phyloP scores from a whole-genome alignment of 768 basidiomycete genomes.

The Pleurotus tuoliensis region DNA sequence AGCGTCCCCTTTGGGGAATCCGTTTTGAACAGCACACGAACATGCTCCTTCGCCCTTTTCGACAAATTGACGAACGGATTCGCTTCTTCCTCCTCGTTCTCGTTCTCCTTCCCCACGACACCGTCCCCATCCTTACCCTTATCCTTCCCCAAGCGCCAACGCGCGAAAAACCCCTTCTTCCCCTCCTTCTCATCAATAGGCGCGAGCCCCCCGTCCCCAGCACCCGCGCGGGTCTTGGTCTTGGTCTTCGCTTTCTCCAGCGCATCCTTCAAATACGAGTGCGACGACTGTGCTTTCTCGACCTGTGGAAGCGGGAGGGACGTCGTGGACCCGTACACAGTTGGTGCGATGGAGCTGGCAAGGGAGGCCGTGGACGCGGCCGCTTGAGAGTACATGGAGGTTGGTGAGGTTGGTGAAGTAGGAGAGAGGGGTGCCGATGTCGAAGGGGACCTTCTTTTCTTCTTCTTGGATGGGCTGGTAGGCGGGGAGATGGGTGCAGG shows the following conservation, averaged over 20 bases:
- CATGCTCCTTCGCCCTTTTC: slow-evolving; percentile 53
- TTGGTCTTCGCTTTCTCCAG: slow-evolving; percentile 46
- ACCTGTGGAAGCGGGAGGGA: slow-evolving; percentile 40
- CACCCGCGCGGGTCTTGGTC: slow-evolving; percentile 52
- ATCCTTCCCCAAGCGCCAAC: slow-evolving; percentile 27
- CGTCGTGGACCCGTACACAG: slow-evolving; percentile 20
- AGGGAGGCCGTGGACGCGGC: slow-evolving; percentile 24
- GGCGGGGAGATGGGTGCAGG: slow-evolving; percentile 13
- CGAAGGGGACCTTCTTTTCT: not conserved
- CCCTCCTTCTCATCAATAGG: slow-evolving; percentile 31
- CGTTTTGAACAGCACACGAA: slow-evolving; percentile 62
- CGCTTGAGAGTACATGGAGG: too few species aligned
- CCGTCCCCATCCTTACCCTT: slow-evolving; percentile 32
- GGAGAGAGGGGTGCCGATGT: slow-evolving; percentile 22
- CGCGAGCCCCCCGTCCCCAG: slow-evolving; percentile 49
- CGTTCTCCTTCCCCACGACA: not conserved
- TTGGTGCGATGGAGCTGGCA: slow-evolving; percentile 23
- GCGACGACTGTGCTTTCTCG: slow-evolving; percentile 63
- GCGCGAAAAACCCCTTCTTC: too few species aligned
- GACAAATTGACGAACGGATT: slow-evolving; percentile 55
- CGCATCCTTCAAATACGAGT: slow-evolving; percentile 55
- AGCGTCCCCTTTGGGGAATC: slow-evolving; percentile 55
- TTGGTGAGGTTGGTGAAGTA: slow-evolving; percentile 20
- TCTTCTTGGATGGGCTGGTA: slow-evolving; percentile 10
- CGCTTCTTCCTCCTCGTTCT: slow-evolving; percentile 36